A percentile compares a stretch with the other conserved stretches of the same genome.
Evolutionary conservation across 2,329 filamentous ascomycete genomes (phyloP).

Genomic region (Calonectria pseudoturangicola): DNA sequence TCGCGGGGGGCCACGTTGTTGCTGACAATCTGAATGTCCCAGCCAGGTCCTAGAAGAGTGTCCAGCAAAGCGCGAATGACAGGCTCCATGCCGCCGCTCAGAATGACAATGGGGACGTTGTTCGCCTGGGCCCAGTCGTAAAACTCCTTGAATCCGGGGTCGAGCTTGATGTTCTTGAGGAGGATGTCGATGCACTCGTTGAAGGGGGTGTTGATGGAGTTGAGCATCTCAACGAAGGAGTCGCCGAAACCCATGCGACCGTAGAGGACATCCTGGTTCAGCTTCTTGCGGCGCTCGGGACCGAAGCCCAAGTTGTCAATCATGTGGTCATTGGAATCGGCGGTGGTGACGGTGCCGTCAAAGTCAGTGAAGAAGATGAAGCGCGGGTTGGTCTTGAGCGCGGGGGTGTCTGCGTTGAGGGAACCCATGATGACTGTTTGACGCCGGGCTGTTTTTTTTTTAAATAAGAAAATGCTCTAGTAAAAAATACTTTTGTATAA

Average conservation of each 20-base stretch:
- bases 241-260: slow-evolving; percentile 85
- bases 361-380: slow-evolving; percentile 99
- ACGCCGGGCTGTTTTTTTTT: slow-evolving; percentile 6
- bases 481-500: slow-evolving; percentile 7
- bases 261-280: slow-evolving; percentile 86
- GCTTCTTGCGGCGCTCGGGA: slow-evolving; percentile 78
- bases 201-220: slow-evolving; percentile 87
- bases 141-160: slow-evolving; percentile 92
- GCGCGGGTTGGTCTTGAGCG: slow-evolving; percentile 82
- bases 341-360: slow-evolving; percentile 92
- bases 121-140: slow-evolving; percentile 87
- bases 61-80: slow-evolving; percentile 90
- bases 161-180: slow-evolving; percentile 88
- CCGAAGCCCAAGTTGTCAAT: slow-evolving; percentile 96
- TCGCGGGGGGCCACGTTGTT: slow-evolving; percentile 82
- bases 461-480: not conserved
- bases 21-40: slow-evolving; percentile 91
- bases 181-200: slow-evolving; percentile 87
- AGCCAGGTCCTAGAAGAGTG: slow-evolving; percentile 84
- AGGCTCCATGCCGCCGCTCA: slow-evolving; percentile 94
- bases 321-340: slow-evolving; percentile 81
- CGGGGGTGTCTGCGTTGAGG: slow-evolving; percentile 68
- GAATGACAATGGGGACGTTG: slow-evolving; percentile 93
- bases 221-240: slow-evolving; percentile 93
- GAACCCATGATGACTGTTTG: slow-evolving; percentile 60